Evolutionary conservation across 305 asterid genomes (phyloP), one percentile per base, ranked within the genome.

Genomic region (Fraxinus paxiana): DNA sequence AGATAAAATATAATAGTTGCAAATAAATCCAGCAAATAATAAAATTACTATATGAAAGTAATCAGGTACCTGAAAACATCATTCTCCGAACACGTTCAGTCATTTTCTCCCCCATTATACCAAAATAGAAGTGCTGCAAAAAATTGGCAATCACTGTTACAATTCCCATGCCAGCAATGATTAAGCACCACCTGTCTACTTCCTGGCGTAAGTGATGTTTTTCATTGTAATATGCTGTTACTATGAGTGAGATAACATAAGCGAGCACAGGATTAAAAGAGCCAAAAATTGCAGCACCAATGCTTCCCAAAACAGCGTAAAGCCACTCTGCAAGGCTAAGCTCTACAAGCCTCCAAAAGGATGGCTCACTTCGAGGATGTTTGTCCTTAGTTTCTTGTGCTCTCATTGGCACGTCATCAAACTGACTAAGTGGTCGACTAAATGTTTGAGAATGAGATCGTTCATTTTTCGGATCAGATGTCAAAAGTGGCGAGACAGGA

Each of bases 271-370:
- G 99, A 87, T 94, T 96, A 65, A 94, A 94, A 81, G 99, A 94
- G 76, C 99, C 99, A 82, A 96, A 96, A 41, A 92, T 90, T 26
- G 99, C 99, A 82, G 99, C 99, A 73, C 99, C 99, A 22, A 80
- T 94, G 90, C 99, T 94, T 79, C 99, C 99, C 77, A 96, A 87
- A 85, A 96, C 97, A 86, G 98, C 99, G 86, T 93, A 96, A 80
- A 96, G 97, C 99, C 99, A 94, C 75, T 96, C 99, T 20, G 99
- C 98, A 86, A 96, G 92, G 88, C 99, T 96, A 84, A 96, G 98
- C 88, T 96, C 98, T 79, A 94, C 92, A 78, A 96, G 98, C 89
- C 98, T 94, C 98, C 97, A 96, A 70, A 93, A 90, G 20, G 99
- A 88, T 59, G 99, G 98, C 87, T 91, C 91, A 78, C 88, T 87